Evolutionary conservation across 2,329 filamentous ascomycete genomes (phyloP).

Genomic region (Talaromyces marneffei): DNA sequence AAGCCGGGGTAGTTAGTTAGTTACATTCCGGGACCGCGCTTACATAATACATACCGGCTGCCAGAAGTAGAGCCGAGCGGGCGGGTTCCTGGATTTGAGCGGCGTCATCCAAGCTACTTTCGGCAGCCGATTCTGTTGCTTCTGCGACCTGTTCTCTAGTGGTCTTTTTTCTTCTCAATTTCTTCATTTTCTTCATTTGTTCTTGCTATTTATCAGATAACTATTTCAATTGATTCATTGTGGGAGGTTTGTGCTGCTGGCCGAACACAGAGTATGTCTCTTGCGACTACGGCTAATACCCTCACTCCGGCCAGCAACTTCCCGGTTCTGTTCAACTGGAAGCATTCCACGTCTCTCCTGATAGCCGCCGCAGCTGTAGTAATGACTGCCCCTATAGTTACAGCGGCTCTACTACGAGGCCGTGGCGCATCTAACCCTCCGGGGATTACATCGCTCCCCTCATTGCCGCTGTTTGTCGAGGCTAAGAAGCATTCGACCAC

Average conservation of each 20-base stretch:
- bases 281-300: not conserved
- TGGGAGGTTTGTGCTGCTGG: not conserved
- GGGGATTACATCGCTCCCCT: slow-evolving; percentile 28
- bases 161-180: not conserved
- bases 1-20: too few relatives aligned
- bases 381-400: slow-evolving; percentile 6
- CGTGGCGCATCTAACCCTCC: not conserved
- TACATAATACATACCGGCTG: not conserved
- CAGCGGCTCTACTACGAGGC: not conserved
- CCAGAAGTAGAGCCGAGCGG: not conserved
- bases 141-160: not conserved
- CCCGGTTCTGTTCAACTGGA: not conserved
- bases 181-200: not conserved
- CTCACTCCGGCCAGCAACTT: not conserved
- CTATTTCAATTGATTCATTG: not conserved
- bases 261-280: not conserved
- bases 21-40: not conserved
- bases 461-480: slow-evolving; percentile 36
- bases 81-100: slow-evolving; percentile 1
- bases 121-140: not conserved
- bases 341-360: not conserved
- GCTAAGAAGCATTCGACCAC: slow-evolving; percentile 32
- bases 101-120: not conserved
- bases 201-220: not conserved
- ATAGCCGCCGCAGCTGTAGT: not conserved